Conservation (phyloP, 2,329 filamentous ascomycete species). For the Ceratocystis variospora region DNA sequence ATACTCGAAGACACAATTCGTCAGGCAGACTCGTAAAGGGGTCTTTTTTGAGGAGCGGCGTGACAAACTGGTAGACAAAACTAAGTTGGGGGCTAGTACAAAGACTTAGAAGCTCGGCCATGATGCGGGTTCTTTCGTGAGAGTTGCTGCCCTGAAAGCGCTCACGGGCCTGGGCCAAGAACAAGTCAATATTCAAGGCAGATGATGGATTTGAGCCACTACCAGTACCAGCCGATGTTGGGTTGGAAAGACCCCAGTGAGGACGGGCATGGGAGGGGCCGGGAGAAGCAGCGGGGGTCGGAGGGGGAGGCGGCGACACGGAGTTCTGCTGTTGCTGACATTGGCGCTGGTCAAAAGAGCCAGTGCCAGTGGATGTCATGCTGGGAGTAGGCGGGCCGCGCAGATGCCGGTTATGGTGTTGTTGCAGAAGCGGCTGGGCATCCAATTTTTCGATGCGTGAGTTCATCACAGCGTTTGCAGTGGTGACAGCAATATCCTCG, state of each 20-base stretch:
- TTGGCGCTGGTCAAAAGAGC: constrained; percentile 42
- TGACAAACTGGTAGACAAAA: constrained; percentile 93
- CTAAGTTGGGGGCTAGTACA: constrained; percentile 92
- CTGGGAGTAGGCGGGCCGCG: constrained; percentile 52
- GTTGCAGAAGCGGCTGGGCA: constrained; percentile 27
- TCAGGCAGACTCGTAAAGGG: constrained; percentile 86
- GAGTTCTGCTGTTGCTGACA: constrained; percentile 24
- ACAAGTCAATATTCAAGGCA: constrained; percentile 31
- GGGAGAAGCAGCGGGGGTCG: constrained; percentile 51
- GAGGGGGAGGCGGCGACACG: constrained; percentile 49
- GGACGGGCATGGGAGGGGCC: constrained; percentile 47
- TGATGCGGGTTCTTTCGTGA: constrained; percentile 61
- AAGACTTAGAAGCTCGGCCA: constrained; percentile 80
- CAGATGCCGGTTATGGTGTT: constrained; percentile 40
- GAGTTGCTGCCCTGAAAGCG: constrained; percentile 68
- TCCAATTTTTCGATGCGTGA: constrained; percentile 2
- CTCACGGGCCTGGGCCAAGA: constrained; percentile 62
- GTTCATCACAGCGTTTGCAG: constrained; percentile 27
- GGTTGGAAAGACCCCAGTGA: constrained; percentile 41
- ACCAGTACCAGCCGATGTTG: constrained; percentile 36
- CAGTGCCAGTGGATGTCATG: constrained; percentile 46
- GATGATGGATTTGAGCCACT: not conserved
- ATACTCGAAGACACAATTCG: constrained; percentile 76
- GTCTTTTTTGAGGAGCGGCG: constrained; percentile 86
- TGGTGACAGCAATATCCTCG: constrained; percentile 45